Evolutionary conservation across 805 yeast genomes (phyloP), one percentile per base, ranked within the genome.

Genomic region (Schizosaccharomyces cryophilus): DNA sequence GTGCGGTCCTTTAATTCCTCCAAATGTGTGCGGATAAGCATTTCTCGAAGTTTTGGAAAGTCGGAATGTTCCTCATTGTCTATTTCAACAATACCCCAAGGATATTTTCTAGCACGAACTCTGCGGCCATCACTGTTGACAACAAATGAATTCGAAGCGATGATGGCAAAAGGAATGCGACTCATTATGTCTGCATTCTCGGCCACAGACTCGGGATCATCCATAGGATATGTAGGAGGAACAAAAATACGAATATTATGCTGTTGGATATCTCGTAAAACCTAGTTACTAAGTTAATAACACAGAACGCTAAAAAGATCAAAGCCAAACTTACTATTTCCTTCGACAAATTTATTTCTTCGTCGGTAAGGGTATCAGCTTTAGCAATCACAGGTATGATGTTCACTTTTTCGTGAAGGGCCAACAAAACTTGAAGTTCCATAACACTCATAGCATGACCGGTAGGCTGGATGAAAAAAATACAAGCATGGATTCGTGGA

Each of bases 51-150:
- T 71, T 87, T 96, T 71, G 83, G 82, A 76, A 93, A 93, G 21
- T 90, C 97, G 42, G 83, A 69, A 71, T 83, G 81, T 61, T 82
- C 83, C 48, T 88, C 78, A 74, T 98, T 82, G 75, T 93, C 93
- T 67, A 80, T 79, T 74, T 93, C 99, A 72, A 89, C 93, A 26
- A 85, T 77, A 66, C 98, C 98, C 99, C 99, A 93, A 64, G 97
- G 97, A 72, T 90, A 93, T 64, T 79, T 75, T 74, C 99, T 85
- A 66, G 95, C 97, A 72, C 96, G 82, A 56, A 89, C 94, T 55
- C 70, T 66, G 70, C 86, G 79, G 54, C 96, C 96, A 69, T 85
- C 93, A 54, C 77, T 70, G 58, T 79, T 77, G 54, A 77, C 73
- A 66, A 82, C 82, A 42, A 85, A 82, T 64, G 80, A 81, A 26